Conservation (phyloP, 306 rosid species). For the Vigna unguiculata region DNA sequence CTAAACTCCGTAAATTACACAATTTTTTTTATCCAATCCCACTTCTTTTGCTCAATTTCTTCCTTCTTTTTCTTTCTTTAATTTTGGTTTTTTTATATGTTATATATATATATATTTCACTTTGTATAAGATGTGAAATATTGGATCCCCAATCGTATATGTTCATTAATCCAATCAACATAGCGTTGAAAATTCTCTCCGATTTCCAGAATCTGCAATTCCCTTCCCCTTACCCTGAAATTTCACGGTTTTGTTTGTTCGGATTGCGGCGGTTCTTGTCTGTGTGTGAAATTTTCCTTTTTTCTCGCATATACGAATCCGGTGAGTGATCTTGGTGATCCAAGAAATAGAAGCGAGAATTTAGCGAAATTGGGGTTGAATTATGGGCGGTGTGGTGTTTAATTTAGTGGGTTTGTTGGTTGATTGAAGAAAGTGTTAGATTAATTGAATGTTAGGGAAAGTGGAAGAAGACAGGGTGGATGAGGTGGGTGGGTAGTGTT, state of each 20-base stretch:
- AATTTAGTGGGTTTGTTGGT: neutral
- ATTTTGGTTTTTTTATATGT: conserved; percentile 34
- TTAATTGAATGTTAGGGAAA: neutral
- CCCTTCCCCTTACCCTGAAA: neutral
- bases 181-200: conserved; percentile 38
- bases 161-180: conserved; percentile 49
- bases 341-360: neutral
- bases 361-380: neutral
- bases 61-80: neutral
- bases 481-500: conserved; percentile 51
- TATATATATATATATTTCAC: conserved; percentile 43
- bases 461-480: conserved; percentile 39
- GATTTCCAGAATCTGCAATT: neutral
- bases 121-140: conserved; percentile 55
- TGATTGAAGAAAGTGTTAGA: neutral
- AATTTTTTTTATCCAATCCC: conserved; percentile 40
- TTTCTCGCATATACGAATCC: too few relatives aligned
- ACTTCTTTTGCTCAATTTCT: conserved; percentile 13
- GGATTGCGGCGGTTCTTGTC: neutral
- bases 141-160: conserved; percentile 47
- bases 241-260: neutral
- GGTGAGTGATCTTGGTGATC: too few relatives aligned
- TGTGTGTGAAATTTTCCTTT: too few relatives aligned
- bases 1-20: conserved; percentile 50
- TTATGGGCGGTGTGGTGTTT: neutral